Percentiles rank a stretch among this genome's conserved stretches.
Conservation (phyloP, 129 eudicot genomes). For the Scalesia atractyloides region DNA sequence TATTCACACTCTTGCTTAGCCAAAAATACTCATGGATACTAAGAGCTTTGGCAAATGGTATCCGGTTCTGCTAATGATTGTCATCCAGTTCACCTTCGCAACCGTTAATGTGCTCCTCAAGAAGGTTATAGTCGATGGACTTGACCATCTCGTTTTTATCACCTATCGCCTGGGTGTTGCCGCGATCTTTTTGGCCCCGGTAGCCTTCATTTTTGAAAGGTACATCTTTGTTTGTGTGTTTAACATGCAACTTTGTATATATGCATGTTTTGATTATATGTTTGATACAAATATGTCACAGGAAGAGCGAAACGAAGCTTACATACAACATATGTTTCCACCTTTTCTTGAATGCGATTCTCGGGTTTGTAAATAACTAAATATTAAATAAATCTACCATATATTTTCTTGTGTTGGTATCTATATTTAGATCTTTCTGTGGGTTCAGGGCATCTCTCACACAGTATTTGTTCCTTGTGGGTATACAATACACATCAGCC, state of each 20-base stretch:
- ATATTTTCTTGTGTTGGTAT: constrained; percentile 1
- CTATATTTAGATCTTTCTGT: background rate
- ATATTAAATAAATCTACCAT: background rate
- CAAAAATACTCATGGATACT: constrained; percentile 30
- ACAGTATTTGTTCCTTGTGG: constrained; percentile 65
- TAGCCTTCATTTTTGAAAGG: constrained; percentile 69
- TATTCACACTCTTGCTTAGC: background rate
- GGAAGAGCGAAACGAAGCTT: constrained; percentile 52
- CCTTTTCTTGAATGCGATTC: constrained; percentile 63
- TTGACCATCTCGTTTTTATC: constrained; percentile 57
- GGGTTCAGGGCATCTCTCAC: constrained; percentile 59
- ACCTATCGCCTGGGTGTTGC: constrained; percentile 60
- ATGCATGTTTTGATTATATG: constrained; percentile 10
- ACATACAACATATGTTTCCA: constrained; percentile 42
- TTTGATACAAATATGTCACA: constrained; percentile 46
- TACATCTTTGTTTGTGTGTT: constrained; percentile 8
- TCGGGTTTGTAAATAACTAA: constrained; percentile 56
- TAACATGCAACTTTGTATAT: background rate
- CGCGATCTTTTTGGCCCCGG: constrained; percentile 56
- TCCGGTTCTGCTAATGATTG: constrained; percentile 54
- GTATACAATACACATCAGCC: constrained; percentile 64
- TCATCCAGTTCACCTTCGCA: constrained; percentile 46
- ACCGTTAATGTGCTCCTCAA: constrained; percentile 64
- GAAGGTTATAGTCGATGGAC: constrained; percentile 55
- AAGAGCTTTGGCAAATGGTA: constrained; percentile 43